Percentiles rank a stretch among this genome's conserved stretches.
These are phyloP conservation scores for Liriodendron chinense DNA, from an alignment of 164 flowering plant species.

Conservation along the genomic window DNA sequence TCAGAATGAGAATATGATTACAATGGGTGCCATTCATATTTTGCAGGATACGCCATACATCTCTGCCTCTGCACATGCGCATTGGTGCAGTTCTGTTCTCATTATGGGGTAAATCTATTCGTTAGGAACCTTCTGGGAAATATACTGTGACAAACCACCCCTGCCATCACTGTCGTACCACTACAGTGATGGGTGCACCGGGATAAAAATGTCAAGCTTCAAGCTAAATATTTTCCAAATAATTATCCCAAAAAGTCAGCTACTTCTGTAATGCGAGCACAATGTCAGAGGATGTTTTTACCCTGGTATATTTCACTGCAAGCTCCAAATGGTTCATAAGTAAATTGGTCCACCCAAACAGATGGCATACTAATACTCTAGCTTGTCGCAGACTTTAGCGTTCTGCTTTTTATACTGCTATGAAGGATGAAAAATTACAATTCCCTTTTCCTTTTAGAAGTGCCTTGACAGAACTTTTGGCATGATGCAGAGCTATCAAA, in stretches of 20 bases:
- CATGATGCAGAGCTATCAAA: conserved; percentile 48
- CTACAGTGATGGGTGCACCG: not conserved
- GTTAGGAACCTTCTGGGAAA: not conserved
- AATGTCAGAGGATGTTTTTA: not conserved
- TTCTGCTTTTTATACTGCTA: not conserved
- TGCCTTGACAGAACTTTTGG: conserved; percentile 1
- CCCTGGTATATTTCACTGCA: not conserved
- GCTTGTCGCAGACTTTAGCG: not conserved
- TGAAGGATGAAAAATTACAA: too few relatives aligned
- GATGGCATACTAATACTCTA: too few relatives aligned
- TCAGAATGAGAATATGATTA: too few relatives aligned
- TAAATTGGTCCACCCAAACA: not conserved
- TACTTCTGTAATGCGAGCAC: not conserved
- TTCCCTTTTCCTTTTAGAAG: not conserved
- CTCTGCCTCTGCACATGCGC: too few relatives aligned
- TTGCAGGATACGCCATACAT: too few relatives aligned
- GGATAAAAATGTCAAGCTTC: not conserved
- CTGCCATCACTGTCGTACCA: not conserved
- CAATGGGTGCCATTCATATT: too few relatives aligned
- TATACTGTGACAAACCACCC: not conserved
- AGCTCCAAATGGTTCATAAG: not conserved
- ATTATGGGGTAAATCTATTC: not conserved
- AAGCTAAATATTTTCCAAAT: too few relatives aligned
- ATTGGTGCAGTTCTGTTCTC: not conserved
- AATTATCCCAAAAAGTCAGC: too few relatives aligned